Conservation (phyloP, 2,329 filamentous ascomycete genomes). For the Plenodomus lindquistii region DNA sequence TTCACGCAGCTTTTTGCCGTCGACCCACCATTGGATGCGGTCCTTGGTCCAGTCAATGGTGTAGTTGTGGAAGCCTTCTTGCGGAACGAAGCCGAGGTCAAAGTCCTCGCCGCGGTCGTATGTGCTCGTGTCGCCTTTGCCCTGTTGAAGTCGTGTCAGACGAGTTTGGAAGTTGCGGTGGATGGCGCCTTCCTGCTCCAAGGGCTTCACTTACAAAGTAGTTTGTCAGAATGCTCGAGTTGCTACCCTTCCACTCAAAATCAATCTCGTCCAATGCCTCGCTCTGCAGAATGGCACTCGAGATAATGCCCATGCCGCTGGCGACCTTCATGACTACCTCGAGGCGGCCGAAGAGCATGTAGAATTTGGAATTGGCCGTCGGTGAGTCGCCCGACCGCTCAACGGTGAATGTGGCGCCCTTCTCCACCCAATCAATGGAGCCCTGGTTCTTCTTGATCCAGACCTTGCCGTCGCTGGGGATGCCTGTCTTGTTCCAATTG, state of each 20-base stretch:
- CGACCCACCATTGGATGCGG: constrained; percentile 66
- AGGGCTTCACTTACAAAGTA: constrained; percentile 20
- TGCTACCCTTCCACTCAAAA: constrained; percentile 52
- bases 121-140: constrained; percentile 58
- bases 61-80: constrained; percentile 47
- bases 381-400: constrained; percentile 72
- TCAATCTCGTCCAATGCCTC: constrained; percentile 60
- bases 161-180: background rate
- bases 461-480: constrained; percentile 41
- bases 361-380: constrained; percentile 68
- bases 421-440: constrained; percentile 61
- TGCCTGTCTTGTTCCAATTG: constrained; percentile 58
- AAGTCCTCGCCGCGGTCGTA: constrained; percentile 52
- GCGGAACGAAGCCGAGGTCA: constrained; percentile 30
- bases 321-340: constrained; percentile 54
- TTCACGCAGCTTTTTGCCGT: constrained; percentile 64
- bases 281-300: constrained; percentile 55
- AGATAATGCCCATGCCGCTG: constrained; percentile 55
- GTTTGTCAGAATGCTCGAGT: constrained; percentile 53
- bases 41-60: constrained; percentile 68
- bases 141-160: constrained; percentile 14
- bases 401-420: constrained; percentile 75
- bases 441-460: constrained; percentile 71
- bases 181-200: background rate
- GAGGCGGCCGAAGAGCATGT: constrained; percentile 59